phyloP scores from a whole-genome alignment of 1,284 basidiomycete species.

The Sporisorium scitamineum region DNA sequence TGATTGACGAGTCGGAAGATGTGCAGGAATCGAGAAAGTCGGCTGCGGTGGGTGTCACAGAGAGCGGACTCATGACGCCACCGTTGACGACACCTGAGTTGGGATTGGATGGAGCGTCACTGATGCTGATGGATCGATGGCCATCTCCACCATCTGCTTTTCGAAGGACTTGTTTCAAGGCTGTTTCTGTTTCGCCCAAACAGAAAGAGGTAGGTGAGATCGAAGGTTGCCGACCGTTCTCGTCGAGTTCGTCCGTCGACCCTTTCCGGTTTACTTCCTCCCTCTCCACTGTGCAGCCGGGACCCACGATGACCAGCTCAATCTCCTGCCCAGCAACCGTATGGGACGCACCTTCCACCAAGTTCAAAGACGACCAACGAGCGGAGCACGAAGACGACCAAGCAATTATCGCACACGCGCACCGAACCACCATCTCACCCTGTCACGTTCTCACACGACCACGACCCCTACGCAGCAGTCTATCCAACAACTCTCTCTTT shows the following conservation, averaged over 20 bases:
- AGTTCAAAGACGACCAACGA: neutral
- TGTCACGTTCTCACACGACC: constrained; percentile 23
- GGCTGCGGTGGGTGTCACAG: neutral
- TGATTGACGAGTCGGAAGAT: neutral
- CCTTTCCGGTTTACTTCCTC: neutral
- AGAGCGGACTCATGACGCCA: constrained; percentile 25
- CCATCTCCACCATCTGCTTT: constrained; percentile 19
- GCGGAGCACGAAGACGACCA: neutral
- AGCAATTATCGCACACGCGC: constrained; percentile 9
- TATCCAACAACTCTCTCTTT: constrained; percentile 17
- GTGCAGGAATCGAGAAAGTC: neutral
- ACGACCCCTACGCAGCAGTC: constrained; percentile 9
- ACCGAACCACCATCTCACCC: constrained; percentile 4
- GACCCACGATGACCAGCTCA: constrained; percentile 5
- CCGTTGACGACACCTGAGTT: constrained; percentile 43
- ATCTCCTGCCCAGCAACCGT: constrained; percentile 14
- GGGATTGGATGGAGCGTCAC: constrained; percentile 25
- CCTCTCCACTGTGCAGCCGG: neutral
- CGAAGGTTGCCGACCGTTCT: constrained; percentile 23
- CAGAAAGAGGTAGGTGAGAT: neutral
- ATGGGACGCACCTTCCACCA: neutral
- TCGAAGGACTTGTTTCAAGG: neutral
- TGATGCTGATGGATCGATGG: constrained; percentile 16
- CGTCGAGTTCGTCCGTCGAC: constrained; percentile 3
- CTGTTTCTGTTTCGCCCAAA: neutral